phyloP scores from a whole-genome alignment of 106 monocot species.

The Agapanthus africanus region DNA sequence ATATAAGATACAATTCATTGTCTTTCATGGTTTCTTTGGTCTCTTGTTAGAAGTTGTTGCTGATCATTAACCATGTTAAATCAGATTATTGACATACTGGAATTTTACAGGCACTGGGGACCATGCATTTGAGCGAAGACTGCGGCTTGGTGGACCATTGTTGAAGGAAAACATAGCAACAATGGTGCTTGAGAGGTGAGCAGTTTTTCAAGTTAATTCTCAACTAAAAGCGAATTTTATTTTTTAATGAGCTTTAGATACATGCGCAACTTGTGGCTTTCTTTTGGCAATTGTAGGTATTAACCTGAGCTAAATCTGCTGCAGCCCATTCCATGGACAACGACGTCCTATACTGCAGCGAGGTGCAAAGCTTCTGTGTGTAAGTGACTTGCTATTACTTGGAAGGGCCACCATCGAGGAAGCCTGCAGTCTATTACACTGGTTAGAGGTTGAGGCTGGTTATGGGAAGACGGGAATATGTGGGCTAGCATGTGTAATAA shows the following conservation, averaged over 20 bases:
- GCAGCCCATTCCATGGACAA: slow-evolving; percentile 93
- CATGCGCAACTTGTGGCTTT: background rate
- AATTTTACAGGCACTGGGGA: slow-evolving; percentile 83
- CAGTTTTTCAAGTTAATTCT: background rate
- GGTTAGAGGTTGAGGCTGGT: slow-evolving; percentile 88
- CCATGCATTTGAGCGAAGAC: slow-evolving; percentile 71
- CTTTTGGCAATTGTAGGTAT: slow-evolving; percentile 18
- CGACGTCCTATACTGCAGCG: slow-evolving; percentile 81
- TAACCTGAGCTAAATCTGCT: slow-evolving; percentile 41
- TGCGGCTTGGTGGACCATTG: slow-evolving; percentile 93
- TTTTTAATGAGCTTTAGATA: background rate
- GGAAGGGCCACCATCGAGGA: slow-evolving; percentile 95
- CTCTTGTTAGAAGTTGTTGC: background rate
- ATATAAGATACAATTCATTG: too few relatives aligned
- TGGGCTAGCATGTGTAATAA: slow-evolving; percentile 97
- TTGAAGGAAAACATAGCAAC: slow-evolving; percentile 94
- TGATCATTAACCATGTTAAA: background rate
- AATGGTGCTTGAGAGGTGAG: slow-evolving; percentile 96
- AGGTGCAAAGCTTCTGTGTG: slow-evolving; percentile 91
- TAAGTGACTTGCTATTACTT: slow-evolving; percentile 88
- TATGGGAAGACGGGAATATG: slow-evolving; percentile 95
- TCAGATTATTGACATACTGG: background rate
- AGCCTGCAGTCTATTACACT: slow-evolving; percentile 80
- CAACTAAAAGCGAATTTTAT: background rate
- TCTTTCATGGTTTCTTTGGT: background rate